Evolutionary conservation across 2,329 filamentous ascomycete species (phyloP).

Genomic region (Fusarium setosum): DNA sequence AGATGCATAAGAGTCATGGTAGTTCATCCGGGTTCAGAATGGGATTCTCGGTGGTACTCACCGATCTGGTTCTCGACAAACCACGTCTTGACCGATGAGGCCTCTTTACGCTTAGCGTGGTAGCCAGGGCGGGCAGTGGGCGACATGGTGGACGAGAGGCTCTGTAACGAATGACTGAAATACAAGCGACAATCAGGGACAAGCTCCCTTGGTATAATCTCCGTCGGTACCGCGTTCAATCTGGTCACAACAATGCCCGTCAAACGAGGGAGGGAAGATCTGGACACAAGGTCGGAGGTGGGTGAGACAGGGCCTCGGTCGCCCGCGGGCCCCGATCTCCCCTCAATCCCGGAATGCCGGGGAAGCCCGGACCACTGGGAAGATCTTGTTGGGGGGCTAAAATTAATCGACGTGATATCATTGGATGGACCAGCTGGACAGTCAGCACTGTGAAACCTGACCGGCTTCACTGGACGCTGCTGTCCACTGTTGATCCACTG

Average conservation of each 20-base stretch:
- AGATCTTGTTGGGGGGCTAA: no score
- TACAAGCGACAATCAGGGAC: background rate
- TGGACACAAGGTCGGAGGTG: background rate
- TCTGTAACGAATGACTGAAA: background rate
- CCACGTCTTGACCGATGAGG: slow-evolving; percentile 13
- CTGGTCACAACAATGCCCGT: background rate
- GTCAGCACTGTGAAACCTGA: no score
- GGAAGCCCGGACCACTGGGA: no score
- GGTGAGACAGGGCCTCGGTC: background rate
- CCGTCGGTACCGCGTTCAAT: background rate
- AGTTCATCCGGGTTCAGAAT: background rate
- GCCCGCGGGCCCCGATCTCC: background rate
- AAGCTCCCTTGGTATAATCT: background rate
- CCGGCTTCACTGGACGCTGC: no score
- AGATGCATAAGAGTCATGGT: background rate
- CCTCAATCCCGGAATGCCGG: no score
- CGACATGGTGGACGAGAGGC: background rate
- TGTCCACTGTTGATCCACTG: no score
- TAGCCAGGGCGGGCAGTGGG: background rate
- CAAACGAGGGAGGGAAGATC: background rate
- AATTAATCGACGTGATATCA: no score
- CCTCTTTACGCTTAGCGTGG: background rate
- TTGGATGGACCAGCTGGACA: no score
- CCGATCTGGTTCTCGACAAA: slow-evolving; percentile 26
- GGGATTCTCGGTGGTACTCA: background rate